Evolutionary conservation across 352 stramenopile genomes (phyloP).

Genomic region (Discostella stelligera): DNA sequence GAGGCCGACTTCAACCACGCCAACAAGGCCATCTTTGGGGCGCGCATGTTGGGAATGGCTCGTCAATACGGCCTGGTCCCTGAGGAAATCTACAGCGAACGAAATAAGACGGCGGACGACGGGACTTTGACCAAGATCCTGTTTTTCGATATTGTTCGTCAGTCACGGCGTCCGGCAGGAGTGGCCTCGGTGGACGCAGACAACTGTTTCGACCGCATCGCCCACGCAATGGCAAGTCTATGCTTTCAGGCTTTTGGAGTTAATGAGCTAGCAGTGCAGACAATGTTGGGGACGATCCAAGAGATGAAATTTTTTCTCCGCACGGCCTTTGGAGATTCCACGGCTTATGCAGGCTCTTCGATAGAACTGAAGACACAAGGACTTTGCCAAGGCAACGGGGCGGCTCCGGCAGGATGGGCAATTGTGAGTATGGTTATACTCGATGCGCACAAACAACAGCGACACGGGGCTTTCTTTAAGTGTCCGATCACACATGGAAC

Average conservation of each 20-base stretch:
- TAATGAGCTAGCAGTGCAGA: too few relatives aligned
- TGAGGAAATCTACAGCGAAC: conserved; percentile 10
- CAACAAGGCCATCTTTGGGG: conserved; percentile 20
- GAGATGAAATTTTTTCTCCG: too few relatives aligned
- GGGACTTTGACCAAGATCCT: conserved; percentile 9
- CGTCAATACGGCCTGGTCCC: conserved; percentile 1
- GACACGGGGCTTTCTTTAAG: conserved; percentile 4
- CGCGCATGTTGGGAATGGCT: conserved; percentile 12
- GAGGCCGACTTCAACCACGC: conserved; percentile 21
- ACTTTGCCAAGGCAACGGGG: conserved; percentile 12
- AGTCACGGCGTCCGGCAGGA: neutral
- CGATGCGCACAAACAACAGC: neutral
- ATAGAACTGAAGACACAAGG: neutral
- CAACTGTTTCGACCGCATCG: too few relatives aligned
- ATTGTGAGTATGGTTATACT: too few relatives aligned
- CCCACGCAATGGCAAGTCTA: too few relatives aligned
- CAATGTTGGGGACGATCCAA: too few relatives aligned
- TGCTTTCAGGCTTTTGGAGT: too few relatives aligned
- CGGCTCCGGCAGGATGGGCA: too few relatives aligned
- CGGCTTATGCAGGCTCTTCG: neutral
- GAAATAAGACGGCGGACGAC: conserved; percentile 6
- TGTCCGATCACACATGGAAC: conserved; percentile 21
- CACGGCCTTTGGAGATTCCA: too few relatives aligned
- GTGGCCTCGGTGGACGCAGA: conserved; percentile 3
- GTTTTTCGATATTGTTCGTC: conserved; percentile 8